Percentiles rank a stretch among this genome's conserved stretches.
Evolutionary conservation across 495 filamentous ascomycete species (phyloP).

Genomic region (Filosporella fistucella): DNA sequence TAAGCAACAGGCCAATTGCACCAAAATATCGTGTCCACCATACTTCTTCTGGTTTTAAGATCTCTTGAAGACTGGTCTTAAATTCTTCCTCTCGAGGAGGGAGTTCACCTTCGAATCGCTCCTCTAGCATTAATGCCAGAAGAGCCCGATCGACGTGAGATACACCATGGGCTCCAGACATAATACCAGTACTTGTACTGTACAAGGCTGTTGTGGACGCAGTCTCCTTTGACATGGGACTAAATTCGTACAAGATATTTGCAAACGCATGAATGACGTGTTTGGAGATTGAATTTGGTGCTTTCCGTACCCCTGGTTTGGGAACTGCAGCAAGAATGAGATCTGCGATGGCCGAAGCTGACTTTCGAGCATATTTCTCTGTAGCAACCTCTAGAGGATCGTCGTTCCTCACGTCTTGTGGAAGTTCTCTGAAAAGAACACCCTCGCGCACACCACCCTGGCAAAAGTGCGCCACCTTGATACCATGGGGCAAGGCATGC

Average conservation of each 20-base stretch:
- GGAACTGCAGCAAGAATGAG: constrained; percentile 45
- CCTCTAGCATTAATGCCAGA: constrained; percentile 58
- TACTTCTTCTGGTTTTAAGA: constrained; percentile 20
- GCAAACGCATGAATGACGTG: constrained; percentile 42
- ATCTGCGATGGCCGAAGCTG: constrained; percentile 33
- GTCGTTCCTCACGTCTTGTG: constrained; percentile 39
- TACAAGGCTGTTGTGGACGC: constrained; percentile 56
- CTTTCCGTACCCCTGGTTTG: constrained; percentile 15
- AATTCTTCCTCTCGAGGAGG: constrained; percentile 24
- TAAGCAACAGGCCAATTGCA: constrained; percentile 11
- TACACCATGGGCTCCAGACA: constrained; percentile 56
- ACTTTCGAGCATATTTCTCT: constrained; percentile 40
- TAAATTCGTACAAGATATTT: constrained; percentile 50
- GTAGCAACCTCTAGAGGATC: constrained; percentile 59
- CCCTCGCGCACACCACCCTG: constrained; percentile 72
- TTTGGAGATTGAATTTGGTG: constrained; percentile 34
- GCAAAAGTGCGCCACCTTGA: constrained; percentile 59
- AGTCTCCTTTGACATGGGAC: constrained; percentile 51
- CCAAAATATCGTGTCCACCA: constrained; percentile 22
- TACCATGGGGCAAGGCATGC: constrained; percentile 47
- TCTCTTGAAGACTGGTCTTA: constrained; percentile 9
- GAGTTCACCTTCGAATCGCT: constrained; percentile 59
- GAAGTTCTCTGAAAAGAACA: constrained; percentile 49
- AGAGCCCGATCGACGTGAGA: constrained; percentile 54
- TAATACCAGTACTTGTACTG: constrained; percentile 56